phyloP scores from a whole-genome alignment of 1,284 basidiomycete species.

The Moesziomyces globuligerus region DNA sequence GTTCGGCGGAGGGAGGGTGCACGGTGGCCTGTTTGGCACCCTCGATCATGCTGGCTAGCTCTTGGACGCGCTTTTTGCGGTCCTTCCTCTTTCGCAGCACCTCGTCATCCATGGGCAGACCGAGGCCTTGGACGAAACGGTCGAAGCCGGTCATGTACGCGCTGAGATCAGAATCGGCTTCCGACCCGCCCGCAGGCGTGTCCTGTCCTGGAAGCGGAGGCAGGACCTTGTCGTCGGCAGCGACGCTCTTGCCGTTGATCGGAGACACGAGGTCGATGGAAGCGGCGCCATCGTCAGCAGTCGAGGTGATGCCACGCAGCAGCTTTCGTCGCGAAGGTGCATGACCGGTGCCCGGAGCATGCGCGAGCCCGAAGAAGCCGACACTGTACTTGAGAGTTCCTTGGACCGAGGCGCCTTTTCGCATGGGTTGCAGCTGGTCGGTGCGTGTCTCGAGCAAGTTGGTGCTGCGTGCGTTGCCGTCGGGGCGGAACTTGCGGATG shows the following conservation, averaged over 20 bases:
- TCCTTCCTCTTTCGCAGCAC: conserved; percentile 38
- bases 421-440: conserved; percentile 52
- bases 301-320: conserved; percentile 29
- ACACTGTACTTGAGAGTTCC: conserved; percentile 61
- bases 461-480: conserved; percentile 21
- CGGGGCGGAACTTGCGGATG: conserved; percentile 37
- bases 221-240: conserved; percentile 21
- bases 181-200: not conserved
- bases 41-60: conserved; percentile 50
- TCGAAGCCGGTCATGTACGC: conserved; percentile 56
- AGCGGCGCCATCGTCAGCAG: conserved; percentile 9
- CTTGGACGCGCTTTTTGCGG: conserved; percentile 52
- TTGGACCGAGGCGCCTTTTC: conserved; percentile 41
- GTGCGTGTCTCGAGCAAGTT: conserved; percentile 52
- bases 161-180: conserved; percentile 11
- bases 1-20: conserved; percentile 39
- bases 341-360: conserved; percentile 36
- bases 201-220: conserved; percentile 13
- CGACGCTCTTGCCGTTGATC: conserved; percentile 10
- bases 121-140: conserved; percentile 52
- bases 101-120: conserved; percentile 54
- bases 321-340: conserved; percentile 40
- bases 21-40: conserved; percentile 49
- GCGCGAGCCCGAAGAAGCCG: conserved; percentile 55
- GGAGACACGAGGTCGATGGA: conserved; percentile 38